Percentiles rank a stretch among this genome's conserved stretches.
phyloP scores from a whole-genome alignment of 2,329 filamentous ascomycete species.

The Fusarium sp. region DNA sequence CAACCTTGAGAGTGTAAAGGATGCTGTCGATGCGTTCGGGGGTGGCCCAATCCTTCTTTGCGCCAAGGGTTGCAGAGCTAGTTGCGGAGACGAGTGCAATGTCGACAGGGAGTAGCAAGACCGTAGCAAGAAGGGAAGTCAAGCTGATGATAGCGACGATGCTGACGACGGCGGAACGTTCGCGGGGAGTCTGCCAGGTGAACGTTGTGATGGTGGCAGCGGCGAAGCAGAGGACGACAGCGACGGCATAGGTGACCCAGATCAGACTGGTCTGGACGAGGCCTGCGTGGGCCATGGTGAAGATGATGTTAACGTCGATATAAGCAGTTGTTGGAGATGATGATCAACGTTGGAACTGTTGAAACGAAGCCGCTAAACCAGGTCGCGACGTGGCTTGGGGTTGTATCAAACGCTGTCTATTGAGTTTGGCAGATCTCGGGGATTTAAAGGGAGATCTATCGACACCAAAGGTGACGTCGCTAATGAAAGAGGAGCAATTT shows the following conservation, averaged over 20 bases:
- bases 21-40: constrained; percentile 83
- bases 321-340: constrained; percentile 5
- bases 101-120: constrained; percentile 93
- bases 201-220: constrained; percentile 89
- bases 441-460: constrained; percentile 26
- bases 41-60: constrained; percentile 95
- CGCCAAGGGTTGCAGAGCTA: constrained; percentile 77
- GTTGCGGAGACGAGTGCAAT: constrained; percentile 95
- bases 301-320: background rate
- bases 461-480: constrained; percentile 34
- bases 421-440: constrained; percentile 24
- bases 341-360: constrained; percentile 27
- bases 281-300: constrained; percentile 61
- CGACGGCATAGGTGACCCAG: constrained; percentile 93
- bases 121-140: constrained; percentile 88
- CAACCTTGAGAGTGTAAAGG: constrained; percentile 82
- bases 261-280: constrained; percentile 91
- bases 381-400: constrained; percentile 24
- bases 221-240: constrained; percentile 79
- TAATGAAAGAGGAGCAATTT: constrained; percentile 9
- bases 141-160: constrained; percentile 88
- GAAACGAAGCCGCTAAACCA: constrained; percentile 23
- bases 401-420: background rate
- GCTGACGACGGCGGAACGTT: constrained; percentile 85
- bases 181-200: constrained; percentile 89